phyloP scores from a whole-genome alignment of 139 green algal genomes.

The Chlorella sp. region DNA sequence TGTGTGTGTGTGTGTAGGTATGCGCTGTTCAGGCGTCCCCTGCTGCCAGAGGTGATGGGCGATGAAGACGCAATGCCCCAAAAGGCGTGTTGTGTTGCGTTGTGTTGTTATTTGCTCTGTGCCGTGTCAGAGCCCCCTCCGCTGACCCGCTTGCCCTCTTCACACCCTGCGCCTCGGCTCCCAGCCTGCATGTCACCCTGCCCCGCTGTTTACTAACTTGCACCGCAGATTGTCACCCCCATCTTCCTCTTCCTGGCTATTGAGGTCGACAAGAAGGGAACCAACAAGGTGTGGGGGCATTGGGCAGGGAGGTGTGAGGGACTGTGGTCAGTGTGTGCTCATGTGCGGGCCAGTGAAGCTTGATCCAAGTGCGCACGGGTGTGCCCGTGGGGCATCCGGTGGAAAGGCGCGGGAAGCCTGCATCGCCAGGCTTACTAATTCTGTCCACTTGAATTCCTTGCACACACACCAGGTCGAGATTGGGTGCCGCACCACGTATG shows the following conservation, averaged over 20 bases:
- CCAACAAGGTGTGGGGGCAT: slow-evolving; percentile 18
- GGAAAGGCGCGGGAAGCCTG: too few relatives aligned
- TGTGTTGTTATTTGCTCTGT: neutral
- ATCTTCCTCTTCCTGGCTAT: slow-evolving; percentile 75
- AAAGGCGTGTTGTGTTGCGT: neutral
- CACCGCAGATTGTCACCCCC: slow-evolving; percentile 63
- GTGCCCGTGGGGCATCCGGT: too few relatives aligned
- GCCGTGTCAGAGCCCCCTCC: neutral
- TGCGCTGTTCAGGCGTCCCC: too few relatives aligned
- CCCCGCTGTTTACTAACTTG: neutral
- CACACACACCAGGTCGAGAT: slow-evolving; percentile 48
- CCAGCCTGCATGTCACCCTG: neutral
- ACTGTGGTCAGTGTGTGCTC: too few relatives aligned
- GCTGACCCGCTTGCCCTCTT: neutral
- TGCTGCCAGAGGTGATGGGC: too few relatives aligned
- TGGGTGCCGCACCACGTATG: slow-evolving; percentile 73
- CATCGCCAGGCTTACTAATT: too few relatives aligned
- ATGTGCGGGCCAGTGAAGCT: too few relatives aligned
- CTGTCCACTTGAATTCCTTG: too few relatives aligned
- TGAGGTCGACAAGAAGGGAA: slow-evolving; percentile 57
- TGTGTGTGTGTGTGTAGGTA: neutral
- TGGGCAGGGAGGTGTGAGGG: too few relatives aligned
- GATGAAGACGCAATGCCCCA: too few relatives aligned
- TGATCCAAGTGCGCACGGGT: too few relatives aligned
- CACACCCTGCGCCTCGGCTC: neutral